phyloP scores from a whole-genome alignment of 305 asterid genomes.

The Salvia sclarea region DNA sequence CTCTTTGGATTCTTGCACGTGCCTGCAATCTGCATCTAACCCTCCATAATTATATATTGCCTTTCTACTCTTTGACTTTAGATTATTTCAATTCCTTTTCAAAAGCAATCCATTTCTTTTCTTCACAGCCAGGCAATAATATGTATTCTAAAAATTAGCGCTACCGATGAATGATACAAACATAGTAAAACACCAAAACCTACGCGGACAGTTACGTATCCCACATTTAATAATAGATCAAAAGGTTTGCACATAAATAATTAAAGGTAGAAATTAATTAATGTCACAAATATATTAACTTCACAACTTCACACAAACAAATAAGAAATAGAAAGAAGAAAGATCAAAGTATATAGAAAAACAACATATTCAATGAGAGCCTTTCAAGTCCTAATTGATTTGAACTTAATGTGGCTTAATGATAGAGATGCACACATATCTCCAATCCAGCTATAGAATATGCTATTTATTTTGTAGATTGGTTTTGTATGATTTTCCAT shows the following conservation, averaged over 20 bases:
- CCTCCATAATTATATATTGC: not conserved
- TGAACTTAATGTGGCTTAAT: too few relatives aligned
- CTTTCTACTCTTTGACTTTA: not conserved
- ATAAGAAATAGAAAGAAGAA: not conserved
- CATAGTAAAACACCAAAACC: not conserved
- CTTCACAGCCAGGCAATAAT: not conserved
- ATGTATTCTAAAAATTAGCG: slow-evolving; percentile 4
- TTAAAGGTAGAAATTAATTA: not conserved
- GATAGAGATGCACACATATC: too few relatives aligned
- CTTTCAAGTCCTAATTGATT: too few relatives aligned
- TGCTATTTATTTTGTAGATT: too few relatives aligned
- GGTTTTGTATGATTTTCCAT: not conserved
- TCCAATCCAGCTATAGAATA: too few relatives aligned
- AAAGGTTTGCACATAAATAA: not conserved
- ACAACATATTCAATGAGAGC: too few relatives aligned
- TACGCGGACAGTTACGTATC: not conserved
- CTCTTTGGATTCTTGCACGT: slow-evolving; percentile 13
- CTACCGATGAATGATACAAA: not conserved
- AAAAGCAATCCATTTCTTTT: slow-evolving; percentile 2
- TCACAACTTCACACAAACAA: not conserved
- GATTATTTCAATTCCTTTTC: not conserved
- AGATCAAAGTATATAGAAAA: not conserved
- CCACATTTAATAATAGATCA: too few relatives aligned
- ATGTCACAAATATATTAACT: too few relatives aligned
- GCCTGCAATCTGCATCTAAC: not conserved